Conservation (phyloP, 805 yeast genomes). For the Starmerella kuoi region DNA sequence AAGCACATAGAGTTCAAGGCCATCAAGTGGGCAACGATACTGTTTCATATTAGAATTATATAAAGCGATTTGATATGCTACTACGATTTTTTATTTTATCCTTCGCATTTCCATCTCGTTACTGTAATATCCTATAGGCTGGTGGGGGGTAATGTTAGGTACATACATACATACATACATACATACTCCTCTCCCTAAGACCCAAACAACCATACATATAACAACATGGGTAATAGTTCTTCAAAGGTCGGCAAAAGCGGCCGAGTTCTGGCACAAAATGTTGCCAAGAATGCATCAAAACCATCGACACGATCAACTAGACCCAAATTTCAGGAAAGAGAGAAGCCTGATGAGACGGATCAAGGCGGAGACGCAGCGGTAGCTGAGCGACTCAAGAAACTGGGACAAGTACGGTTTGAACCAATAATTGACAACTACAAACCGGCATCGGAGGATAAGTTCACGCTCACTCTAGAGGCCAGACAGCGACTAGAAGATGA, state of each 20-base stretch:
- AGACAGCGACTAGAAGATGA: conserved; percentile 16
- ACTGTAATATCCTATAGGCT: too few relatives aligned
- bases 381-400: conserved; percentile 17
- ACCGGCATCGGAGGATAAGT: conserved; percentile 19
- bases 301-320: conserved; percentile 2
- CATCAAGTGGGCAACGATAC: too few relatives aligned
- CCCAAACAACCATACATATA: too few relatives aligned
- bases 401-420: conserved; percentile 21
- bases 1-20: too few relatives aligned
- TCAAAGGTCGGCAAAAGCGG: conserved; percentile 9
- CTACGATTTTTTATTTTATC: too few relatives aligned
- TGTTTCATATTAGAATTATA: too few relatives aligned
- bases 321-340: neutral
- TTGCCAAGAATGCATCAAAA: neutral
- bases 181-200: too few relatives aligned
- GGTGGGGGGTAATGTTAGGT: too few relatives aligned
- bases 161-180: too few relatives aligned
- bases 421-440: conserved; percentile 9
- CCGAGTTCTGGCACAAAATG: conserved; percentile 7
- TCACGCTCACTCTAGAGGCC: conserved; percentile 21
- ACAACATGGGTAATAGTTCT: conserved; percentile 12
- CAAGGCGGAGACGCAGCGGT: conserved; percentile 33
- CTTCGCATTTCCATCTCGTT: too few relatives aligned
- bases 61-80: too few relatives aligned
- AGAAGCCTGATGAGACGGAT: neutral